phyloP scores from a whole-genome alignment of 768 basidiomycete genomes.

The Suillus tomentosus region DNA sequence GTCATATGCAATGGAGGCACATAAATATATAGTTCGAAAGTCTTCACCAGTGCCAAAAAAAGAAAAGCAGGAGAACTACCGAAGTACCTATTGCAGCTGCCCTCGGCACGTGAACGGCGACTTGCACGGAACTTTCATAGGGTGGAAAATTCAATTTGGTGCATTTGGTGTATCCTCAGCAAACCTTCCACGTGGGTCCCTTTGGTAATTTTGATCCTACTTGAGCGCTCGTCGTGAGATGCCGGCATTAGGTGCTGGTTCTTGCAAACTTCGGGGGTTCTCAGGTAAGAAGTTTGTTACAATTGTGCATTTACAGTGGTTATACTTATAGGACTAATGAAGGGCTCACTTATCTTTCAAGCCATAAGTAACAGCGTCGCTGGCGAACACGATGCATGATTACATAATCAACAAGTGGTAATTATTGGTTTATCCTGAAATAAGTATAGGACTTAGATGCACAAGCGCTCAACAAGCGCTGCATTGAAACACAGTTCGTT shows the following conservation, averaged over 20 bases:
- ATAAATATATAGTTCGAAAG: slow-evolving; percentile 3
- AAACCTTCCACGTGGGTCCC: slow-evolving; percentile 5
- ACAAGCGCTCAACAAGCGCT: not conserved
- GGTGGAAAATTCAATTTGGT: not conserved
- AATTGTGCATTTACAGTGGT: too few species aligned
- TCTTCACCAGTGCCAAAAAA: slow-evolving; percentile 1
- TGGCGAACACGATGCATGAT: not conserved
- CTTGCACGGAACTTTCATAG: slow-evolving; percentile 5
- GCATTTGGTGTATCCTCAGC: not conserved
- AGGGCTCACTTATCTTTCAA: not conserved
- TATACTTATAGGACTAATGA: not conserved
- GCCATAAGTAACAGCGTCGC: not conserved
- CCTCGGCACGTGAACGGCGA: slow-evolving; percentile 9
- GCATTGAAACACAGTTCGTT: not conserved
- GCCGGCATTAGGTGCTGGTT: not conserved
- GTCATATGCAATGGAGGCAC: not conserved
- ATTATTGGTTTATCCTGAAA: not conserved
- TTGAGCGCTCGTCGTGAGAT: not conserved
- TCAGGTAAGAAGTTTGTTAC: not conserved
- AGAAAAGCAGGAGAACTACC: not conserved
- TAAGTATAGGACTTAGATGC: not conserved
- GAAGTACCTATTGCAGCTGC: slow-evolving; percentile 2
- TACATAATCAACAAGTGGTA: not conserved
- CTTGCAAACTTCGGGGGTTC: not conserved
- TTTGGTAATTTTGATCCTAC: slow-evolving; percentile 3